A percentile compares a stretch with the other conserved stretches of the same genome.
Conservation (phyloP, 2,329 filamentous ascomycete species). For the Penicillium sp. region DNA sequence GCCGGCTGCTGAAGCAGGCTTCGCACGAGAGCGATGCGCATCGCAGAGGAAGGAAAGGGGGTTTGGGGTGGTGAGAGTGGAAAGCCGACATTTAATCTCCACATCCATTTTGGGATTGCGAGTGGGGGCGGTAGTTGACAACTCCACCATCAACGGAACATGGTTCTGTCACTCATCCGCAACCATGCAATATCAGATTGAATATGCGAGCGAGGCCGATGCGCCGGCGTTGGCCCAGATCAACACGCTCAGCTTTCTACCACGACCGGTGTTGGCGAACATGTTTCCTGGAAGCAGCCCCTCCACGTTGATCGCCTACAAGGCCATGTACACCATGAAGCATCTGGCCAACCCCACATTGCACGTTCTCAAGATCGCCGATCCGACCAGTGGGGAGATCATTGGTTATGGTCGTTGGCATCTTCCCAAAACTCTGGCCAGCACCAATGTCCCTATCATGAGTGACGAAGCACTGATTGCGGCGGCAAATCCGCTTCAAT, state of each 20-base stretch:
- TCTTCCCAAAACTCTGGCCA: slow-evolving; percentile 24
- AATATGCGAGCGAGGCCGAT: slow-evolving; percentile 41
- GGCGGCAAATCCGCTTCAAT: slow-evolving; percentile 30
- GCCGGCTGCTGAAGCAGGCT: slow-evolving; percentile 5
- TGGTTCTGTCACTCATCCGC: not conserved
- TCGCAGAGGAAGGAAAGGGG: not conserved
- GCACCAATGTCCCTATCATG: slow-evolving; percentile 22
- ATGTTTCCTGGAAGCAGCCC: slow-evolving; percentile 35
- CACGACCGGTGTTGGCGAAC: slow-evolving; percentile 35
- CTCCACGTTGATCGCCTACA: slow-evolving; percentile 34
- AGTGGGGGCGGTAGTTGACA: too few species aligned
- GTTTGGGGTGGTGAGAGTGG: not conserved
- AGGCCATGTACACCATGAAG: slow-evolving; percentile 28
- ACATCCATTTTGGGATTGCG: too few species aligned
- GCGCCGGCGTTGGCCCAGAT: slow-evolving; percentile 39
- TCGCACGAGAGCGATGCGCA: not conserved
- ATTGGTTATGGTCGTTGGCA: slow-evolving; percentile 50
- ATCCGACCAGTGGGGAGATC: slow-evolving; percentile 28
- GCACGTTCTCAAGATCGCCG: slow-evolving; percentile 40
- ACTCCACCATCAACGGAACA: not conserved
- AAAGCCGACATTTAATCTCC: too few species aligned
- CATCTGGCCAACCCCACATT: slow-evolving; percentile 40
- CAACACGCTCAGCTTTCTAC: slow-evolving; percentile 45
- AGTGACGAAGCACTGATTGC: slow-evolving; percentile 41
- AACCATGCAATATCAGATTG: slow-evolving; percentile 10